A percentile compares a stretch with the other conserved stretches of the same genome.
phyloP scores from a whole-genome alignment of 2,329 filamentous ascomycete species.

The Penicillium fuscoglaucum region DNA sequence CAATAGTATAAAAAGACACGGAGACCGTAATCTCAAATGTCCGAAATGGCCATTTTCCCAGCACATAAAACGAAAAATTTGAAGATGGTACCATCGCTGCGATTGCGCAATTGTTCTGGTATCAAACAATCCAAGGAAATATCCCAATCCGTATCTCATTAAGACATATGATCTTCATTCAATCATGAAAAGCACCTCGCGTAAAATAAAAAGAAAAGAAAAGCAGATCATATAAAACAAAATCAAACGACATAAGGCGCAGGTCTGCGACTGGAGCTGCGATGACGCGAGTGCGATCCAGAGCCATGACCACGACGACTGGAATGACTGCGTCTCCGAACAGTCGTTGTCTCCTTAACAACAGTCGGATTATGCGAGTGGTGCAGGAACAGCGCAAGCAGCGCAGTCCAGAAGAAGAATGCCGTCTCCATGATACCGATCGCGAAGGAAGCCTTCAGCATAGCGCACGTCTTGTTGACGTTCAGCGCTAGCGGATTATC shows the following conservation, averaged over 20 bases:
- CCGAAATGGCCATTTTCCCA: neutral
- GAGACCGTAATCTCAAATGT: neutral
- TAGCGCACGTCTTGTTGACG: constrained; percentile 76
- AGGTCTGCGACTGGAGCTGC: constrained; percentile 30
- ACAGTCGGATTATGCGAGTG: constrained; percentile 32
- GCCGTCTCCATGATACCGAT: constrained; percentile 85
- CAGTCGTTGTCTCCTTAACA: constrained; percentile 42
- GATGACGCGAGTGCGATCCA: constrained; percentile 29
- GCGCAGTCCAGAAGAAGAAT: constrained; percentile 74
- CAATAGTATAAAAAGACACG: neutral
- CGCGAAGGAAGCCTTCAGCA: constrained; percentile 89
- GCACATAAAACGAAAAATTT: neutral
- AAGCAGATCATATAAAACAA: neutral
- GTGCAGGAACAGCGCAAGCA: constrained; percentile 61
- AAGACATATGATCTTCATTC: constrained; percentile 18
- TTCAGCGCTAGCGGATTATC: constrained; percentile 52
- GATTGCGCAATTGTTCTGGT: neutral
- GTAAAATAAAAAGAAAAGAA: constrained; percentile 1
- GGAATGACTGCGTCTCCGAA: constrained; percentile 36
- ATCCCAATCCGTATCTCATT: constrained; percentile 17
- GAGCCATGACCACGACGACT: constrained; percentile 36
- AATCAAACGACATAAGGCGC: constrained; percentile 34
- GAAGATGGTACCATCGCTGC: neutral
- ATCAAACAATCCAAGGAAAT: neutral
- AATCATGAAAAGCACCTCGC: constrained; percentile 6